Evolutionary conservation across 1,284 basidiomycete species (phyloP).

Genomic region (Microbotryum scabiosae): DNA sequence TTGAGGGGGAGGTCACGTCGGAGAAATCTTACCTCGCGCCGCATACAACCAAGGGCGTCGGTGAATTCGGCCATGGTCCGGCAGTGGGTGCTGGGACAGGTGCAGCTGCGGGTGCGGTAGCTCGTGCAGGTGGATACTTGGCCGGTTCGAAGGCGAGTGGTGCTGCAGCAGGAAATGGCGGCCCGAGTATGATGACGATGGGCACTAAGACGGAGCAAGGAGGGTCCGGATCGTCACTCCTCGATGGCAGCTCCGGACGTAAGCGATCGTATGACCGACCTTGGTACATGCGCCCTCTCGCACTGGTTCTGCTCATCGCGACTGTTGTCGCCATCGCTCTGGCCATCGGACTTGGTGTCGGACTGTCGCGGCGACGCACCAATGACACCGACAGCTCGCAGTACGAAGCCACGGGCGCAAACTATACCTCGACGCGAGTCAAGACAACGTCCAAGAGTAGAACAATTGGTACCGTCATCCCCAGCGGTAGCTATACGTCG

Average conservation of each 20-base stretch:
- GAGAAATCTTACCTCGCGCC: neutral
- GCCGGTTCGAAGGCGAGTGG: neutral
- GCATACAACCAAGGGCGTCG: neutral
- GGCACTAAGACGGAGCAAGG: neutral
- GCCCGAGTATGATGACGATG: neutral
- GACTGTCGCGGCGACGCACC: constrained; percentile 4
- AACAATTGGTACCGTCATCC: constrained; percentile 24
- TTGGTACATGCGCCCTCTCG: constrained; percentile 24
- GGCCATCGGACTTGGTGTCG: constrained; percentile 27
- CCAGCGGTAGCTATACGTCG: constrained; percentile 1
- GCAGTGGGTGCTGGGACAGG: neutral
- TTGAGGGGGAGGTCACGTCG: neutral
- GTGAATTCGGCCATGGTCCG: neutral
- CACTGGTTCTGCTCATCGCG: constrained; percentile 11
- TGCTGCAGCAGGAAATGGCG: neutral
- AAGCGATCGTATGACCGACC: constrained; percentile 2
- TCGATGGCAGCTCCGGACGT: too few species aligned
- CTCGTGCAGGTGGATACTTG: neutral
- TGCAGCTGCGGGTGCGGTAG: neutral
- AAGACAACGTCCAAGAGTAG: neutral
- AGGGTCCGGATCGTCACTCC: too few species aligned
- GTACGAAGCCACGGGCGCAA: neutral
- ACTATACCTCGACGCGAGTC: neutral
- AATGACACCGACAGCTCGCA: neutral
- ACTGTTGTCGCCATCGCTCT: constrained; percentile 20